Evolutionary conservation across 768 basidiomycete species (phyloP), one percentile per base, ranked within the genome.

Genomic region (Trametes gibbosa): DNA sequence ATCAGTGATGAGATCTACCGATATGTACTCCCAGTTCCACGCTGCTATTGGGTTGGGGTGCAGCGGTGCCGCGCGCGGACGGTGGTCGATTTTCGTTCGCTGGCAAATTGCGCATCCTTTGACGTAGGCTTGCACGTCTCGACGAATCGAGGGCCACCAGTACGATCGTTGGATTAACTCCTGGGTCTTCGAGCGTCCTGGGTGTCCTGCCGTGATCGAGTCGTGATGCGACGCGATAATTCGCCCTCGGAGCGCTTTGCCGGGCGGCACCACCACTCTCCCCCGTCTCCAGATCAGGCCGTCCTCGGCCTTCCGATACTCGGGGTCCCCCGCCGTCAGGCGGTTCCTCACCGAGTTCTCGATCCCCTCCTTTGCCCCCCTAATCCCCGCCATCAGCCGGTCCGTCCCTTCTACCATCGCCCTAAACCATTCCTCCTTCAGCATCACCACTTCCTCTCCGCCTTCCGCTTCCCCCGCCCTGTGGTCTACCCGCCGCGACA

Each of bases 61-160:
- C 0, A 69, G 59, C 0, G 45, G 59, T 3, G 62, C 63, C 1
- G 54, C 49, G 0, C 47, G 34, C 1, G 49, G 53, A 3, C 50
- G 47, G 1, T 53, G 64, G 29, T 51, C 56, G 1, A 63, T 62
- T 50, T 73, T 73, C 24, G 61, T 73, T 0, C 59, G 17, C 41
- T 74, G 66, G 53, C 73, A 73, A 0, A 50, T 59, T n/a, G 65
- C 62, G 42, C 73, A 74, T 1, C 68, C 67, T 6, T 49, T 48
- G 14, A 73, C 65, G 52, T 72, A 74, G 1, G 23, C 23, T 1
- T 48, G 35, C 6, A 74, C 45, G n/a, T 64, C 62, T 10, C n/a
- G 24, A 3, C 53, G 53, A 50, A 74, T 63, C 1, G 47, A 29
- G 2, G 68, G 73, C 72, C 73, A 74, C 69, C 69, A 73, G 32